Conservation (phyloP, 1,284 basidiomycete species). For the Puccinia brachypodii region DNA sequence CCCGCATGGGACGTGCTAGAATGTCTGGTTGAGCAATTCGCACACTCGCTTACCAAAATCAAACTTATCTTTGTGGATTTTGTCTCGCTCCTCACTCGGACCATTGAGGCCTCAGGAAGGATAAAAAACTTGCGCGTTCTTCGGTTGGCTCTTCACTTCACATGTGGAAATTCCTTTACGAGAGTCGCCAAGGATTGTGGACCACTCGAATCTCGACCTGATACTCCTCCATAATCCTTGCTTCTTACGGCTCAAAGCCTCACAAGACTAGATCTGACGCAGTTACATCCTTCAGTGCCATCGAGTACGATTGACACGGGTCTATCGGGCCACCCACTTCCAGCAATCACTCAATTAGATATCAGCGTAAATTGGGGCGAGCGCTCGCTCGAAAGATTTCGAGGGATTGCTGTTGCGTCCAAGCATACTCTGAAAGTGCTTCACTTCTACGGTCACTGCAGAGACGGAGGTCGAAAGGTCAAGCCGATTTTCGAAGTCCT, state of each 20-base stretch:
- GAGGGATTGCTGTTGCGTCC: slow-evolving; percentile 6
- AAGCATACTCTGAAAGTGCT: slow-evolving; percentile 30
- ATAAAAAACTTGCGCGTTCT: slow-evolving; percentile 1
- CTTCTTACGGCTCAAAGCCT: neutral
- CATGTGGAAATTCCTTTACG: no score
- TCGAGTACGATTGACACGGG: neutral
- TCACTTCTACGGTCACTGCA: neutral
- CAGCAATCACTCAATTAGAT: slow-evolving; percentile 18
- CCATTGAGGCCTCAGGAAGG: neutral
- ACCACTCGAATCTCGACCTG: no score
- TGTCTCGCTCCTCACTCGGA: neutral
- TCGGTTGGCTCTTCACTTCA: slow-evolving; percentile 10
- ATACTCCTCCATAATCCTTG: neutral
- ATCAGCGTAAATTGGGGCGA: neutral
- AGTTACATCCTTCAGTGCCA: neutral
- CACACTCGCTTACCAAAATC: neutral
- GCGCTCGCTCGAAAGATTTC: neutral
- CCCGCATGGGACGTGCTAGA: neutral
- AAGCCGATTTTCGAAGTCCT: slow-evolving; percentile 5
- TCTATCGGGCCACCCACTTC: neutral
- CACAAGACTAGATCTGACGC: neutral
- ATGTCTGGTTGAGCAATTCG: neutral
- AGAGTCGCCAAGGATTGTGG: no score
- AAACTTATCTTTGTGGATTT: slow-evolving; percentile 5
- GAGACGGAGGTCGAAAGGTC: slow-evolving; percentile 7